Conservation (phyloP, 352 stramenopile genomes). For the Phytopythium litorale region DNA sequence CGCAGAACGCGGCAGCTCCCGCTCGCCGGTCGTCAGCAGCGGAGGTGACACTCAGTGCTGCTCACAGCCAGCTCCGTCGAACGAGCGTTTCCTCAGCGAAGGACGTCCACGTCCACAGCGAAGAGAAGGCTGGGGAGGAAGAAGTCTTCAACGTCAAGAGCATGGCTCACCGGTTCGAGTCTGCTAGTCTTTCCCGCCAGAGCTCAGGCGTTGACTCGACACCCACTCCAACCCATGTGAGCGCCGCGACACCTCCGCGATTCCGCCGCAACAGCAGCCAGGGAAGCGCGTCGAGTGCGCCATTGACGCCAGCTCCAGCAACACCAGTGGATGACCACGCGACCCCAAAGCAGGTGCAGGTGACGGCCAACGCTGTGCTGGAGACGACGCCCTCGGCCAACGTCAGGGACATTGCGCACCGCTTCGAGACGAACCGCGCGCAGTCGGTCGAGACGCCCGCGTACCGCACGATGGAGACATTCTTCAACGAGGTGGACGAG, state of each 20-base stretch:
- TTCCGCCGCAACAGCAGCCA: slow-evolving; percentile 5
- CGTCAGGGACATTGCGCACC: slow-evolving; percentile 47
- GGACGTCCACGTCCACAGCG: neutral
- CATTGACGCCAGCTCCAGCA: slow-evolving; percentile 2
- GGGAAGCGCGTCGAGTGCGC: neutral
- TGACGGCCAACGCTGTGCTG: neutral
- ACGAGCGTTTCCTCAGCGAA: neutral
- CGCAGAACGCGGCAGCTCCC: neutral
- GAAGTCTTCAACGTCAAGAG: slow-evolving; percentile 5
- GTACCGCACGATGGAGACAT: slow-evolving; percentile 26
- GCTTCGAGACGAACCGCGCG: slow-evolving; percentile 61
- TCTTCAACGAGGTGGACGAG: slow-evolving; percentile 31
- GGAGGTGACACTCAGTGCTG: slow-evolving; percentile 1
- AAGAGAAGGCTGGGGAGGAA: neutral
- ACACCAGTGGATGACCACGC: slow-evolving; percentile 1
- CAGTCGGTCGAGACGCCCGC: slow-evolving; percentile 29
- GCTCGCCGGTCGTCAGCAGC: neutral
- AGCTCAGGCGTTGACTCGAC: neutral
- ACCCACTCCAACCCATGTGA: neutral
- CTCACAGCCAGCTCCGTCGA: neutral
- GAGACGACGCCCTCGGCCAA: slow-evolving; percentile 8
- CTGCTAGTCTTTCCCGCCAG: neutral
- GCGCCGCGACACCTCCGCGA: neutral
- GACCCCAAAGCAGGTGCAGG: slow-evolving; percentile 10
- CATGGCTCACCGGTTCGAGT: slow-evolving; percentile 6